These are phyloP conservation scores for Nicotiana rustica DNA, from an alignment of 305 asterid species.

Conservation along the genomic window DNA sequence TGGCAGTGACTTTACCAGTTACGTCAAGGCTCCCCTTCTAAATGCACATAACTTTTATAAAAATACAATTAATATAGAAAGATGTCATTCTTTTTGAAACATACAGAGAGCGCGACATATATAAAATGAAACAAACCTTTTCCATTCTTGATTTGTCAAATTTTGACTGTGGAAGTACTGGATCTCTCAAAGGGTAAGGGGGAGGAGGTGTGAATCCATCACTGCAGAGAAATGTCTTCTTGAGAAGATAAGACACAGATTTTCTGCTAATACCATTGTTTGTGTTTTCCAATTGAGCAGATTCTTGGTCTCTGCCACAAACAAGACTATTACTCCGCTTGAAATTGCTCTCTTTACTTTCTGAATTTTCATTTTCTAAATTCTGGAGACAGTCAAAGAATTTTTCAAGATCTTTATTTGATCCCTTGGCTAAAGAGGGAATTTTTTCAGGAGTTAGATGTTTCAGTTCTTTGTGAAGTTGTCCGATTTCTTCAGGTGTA, in stretches of 20 bases:
- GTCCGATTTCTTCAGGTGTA: constrained; percentile 44
- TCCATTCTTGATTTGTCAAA: constrained; percentile 65
- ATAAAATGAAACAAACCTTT: constrained; percentile 50
- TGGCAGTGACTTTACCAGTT: too few species aligned
- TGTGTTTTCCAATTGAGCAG: constrained; percentile 38
- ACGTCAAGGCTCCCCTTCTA: too few species aligned
- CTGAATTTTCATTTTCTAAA: constrained; percentile 36
- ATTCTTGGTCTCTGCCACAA: constrained; percentile 42
- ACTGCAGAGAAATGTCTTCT: constrained; percentile 59
- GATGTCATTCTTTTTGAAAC: too few species aligned
- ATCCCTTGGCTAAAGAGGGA: constrained; percentile 34
- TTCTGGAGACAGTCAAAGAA: constrained; percentile 41
- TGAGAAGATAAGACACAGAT: constrained; percentile 61
- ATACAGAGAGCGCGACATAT: too few species aligned
- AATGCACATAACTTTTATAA: too few species aligned
- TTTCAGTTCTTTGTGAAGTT: constrained; percentile 50
- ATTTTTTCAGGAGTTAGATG: constrained; percentile 38
- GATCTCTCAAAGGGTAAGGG: constrained; percentile 44
- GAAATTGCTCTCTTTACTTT: constrained; percentile 36
- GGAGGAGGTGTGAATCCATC: constrained; percentile 50
- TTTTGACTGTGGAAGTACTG: constrained; percentile 49
- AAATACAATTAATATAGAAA: too few species aligned
- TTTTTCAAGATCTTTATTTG: constrained; percentile 39
- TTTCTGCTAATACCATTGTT: constrained; percentile 51
- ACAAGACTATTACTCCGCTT: constrained; percentile 42